Percentiles rank a stretch among this genome's conserved stretches.
Evolutionary conservation across 257 asterid species (phyloP).

Genomic region (Plectranthus barbatus): DNA sequence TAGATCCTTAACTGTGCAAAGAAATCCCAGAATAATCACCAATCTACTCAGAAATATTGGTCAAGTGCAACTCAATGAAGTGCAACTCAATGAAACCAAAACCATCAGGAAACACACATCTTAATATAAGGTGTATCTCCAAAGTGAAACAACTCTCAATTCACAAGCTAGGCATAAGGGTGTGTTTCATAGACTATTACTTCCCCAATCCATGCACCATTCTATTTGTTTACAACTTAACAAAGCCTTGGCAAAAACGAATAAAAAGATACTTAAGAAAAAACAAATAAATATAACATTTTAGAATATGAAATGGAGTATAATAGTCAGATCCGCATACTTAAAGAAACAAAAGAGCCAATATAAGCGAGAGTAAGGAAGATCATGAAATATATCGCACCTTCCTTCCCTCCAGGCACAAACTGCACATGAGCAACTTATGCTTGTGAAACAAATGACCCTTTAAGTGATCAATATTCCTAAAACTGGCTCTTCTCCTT

Average conservation of each 20-base stretch:
- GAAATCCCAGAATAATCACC: background rate
- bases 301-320: background rate
- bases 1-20: background rate
- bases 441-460: conserved; percentile 86
- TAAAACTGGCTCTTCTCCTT: conserved; percentile 51
- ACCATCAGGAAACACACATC: background rate
- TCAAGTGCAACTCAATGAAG: background rate
- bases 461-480: conserved; percentile 85
- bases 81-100: too few relatives aligned
- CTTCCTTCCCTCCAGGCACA: conserved; percentile 99
- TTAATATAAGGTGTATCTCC: background rate
- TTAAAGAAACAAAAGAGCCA: background rate
- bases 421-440: conserved; percentile 73
- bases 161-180: background rate
- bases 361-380: background rate
- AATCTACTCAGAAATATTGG: background rate
- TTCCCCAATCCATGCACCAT: background rate
- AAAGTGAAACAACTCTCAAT: background rate
- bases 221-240: background rate
- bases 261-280: background rate
- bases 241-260: too few relatives aligned
- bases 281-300: background rate
- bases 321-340: background rate
- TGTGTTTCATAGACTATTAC: background rate
- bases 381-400: conserved; percentile 21